Evolutionary conservation across 345 rosid species (phyloP), one percentile per base, ranked within the genome.

Genomic region (Physaria fendleri): DNA sequence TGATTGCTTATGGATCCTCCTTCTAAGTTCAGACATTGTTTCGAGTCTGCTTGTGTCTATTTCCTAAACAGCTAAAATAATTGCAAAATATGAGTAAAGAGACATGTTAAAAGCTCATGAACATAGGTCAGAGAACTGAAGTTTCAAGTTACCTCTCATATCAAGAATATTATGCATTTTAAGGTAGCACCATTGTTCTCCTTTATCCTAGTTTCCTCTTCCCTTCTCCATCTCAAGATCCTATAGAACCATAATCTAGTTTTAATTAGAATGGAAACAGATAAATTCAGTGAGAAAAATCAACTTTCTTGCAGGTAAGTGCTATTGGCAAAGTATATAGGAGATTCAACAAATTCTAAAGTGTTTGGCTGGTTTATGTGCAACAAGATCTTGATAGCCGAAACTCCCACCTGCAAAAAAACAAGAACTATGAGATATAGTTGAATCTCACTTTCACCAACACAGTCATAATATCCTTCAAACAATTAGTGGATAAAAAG

Each of bases 1-100:
- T n/a, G n/a, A n/a, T n/a, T n/a, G n/a, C n/a, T n/a, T n/a, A n/a
- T n/a, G n/a, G n/a, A 65, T 37, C 48, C 64, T 76, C 72, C 82
- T 89, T 58, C 82, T 81, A 13, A 93, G 78, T 65, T 82, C 96
- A 32, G 55, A 64, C 24, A 89, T 30, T 4, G 79, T 62, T 24
- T 85, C 96, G 14, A 93, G 72, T 1, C 99, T 96, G 8, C 88
- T 93, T 2, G 99, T 89, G 71, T 93, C 99, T 63, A 93, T 85
- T 44, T 87, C 81, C 4, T 95, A 82, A 25, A 93, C 97, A 57
- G 99, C 97, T 89, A 88, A 42, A 50, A 62, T 35, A 30, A 56
- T 41, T 56, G 47, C 60, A 32, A 59, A 3, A 17, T 53, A 53
- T 71, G 46, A 56, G 69, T 13, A 49, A 56, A 41, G 38, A 39